These are phyloP conservation scores for Bathelium albidoporum DNA, from an alignment of 495 filamentous ascomycete species.

Conservation along the genomic window DNA sequence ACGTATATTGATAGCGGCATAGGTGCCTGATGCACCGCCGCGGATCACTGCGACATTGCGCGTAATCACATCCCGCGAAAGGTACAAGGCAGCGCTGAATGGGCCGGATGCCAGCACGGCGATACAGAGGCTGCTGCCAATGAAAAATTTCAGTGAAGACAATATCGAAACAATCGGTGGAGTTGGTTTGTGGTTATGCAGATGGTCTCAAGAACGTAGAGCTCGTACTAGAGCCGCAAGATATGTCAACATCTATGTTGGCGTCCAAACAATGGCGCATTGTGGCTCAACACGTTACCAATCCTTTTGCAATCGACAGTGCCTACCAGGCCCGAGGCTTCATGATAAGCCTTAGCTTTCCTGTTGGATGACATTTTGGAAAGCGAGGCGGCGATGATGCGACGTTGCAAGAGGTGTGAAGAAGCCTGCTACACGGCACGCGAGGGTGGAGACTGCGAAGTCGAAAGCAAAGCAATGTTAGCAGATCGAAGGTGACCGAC, in stretches of 20 bases:
- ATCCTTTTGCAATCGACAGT: not conserved
- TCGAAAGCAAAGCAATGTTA: not conserved
- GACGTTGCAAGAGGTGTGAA: not conserved
- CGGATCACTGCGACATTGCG: slow-evolving; percentile 39
- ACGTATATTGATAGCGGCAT: slow-evolving; percentile 37
- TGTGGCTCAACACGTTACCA: not conserved
- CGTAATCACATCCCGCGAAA: slow-evolving; percentile 13
- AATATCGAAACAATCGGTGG: not conserved
- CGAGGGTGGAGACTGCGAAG: not conserved
- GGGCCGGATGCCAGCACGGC: not conserved
- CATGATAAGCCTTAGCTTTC: not conserved
- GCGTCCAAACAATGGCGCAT: not conserved
- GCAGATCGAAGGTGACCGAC: not conserved
- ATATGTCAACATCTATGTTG: not conserved
- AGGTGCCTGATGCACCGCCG: slow-evolving; percentile 39
- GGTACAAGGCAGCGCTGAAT: slow-evolving; percentile 4
- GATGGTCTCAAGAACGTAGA: not conserved
- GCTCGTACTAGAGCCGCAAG: too few relatives aligned
- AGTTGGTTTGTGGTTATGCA: not conserved
- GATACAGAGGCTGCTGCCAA: not conserved
- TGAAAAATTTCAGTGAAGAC: not conserved
- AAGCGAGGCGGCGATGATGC: not conserved
- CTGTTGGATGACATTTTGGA: not conserved
- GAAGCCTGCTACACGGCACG: not conserved
- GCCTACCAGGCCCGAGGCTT: not conserved